Evolutionary conservation across 306 rosid genomes (phyloP).

Genomic region (Fragaria iinumae): DNA sequence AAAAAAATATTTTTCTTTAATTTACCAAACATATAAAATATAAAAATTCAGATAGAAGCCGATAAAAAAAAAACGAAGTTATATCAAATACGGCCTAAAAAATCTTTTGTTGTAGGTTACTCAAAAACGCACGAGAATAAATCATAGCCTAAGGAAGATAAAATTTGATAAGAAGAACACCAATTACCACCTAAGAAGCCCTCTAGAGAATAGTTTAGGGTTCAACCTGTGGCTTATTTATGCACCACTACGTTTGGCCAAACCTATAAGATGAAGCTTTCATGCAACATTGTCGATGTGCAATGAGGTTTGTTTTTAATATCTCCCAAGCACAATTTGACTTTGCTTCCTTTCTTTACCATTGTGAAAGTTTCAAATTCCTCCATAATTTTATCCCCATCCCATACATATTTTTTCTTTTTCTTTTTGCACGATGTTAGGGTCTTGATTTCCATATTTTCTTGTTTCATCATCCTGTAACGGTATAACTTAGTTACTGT

Average conservation of each 20-base stretch:
- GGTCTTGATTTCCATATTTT: background rate
- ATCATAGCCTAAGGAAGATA: slow-evolving; percentile 38
- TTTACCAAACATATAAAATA: too few species aligned
- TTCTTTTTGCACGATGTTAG: background rate
- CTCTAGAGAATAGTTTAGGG: slow-evolving; percentile 32
- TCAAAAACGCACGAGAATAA: slow-evolving; percentile 41
- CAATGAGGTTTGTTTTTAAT: background rate
- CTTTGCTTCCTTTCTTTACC: background rate
- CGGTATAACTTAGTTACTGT: too few species aligned
- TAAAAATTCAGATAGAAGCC: too few species aligned
- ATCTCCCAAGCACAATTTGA: background rate
- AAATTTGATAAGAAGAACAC: slow-evolving; percentile 36
- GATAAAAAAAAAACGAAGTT: too few species aligned
- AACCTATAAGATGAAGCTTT: slow-evolving; percentile 49
- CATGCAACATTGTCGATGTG: slow-evolving; percentile 27
- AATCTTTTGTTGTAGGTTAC: background rate
- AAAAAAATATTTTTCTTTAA: too few species aligned
- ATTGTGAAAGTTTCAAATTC: background rate
- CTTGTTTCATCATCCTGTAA: too few species aligned
- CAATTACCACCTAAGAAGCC: slow-evolving; percentile 38
- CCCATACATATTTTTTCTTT: background rate
- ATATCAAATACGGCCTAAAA: too few species aligned
- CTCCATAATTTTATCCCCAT: background rate
- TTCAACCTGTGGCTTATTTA: slow-evolving; percentile 6
- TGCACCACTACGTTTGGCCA: slow-evolving; percentile 52